Base-by-base conservation (phyloP, 345 rosid species). In the Trapa incisa region DNA sequence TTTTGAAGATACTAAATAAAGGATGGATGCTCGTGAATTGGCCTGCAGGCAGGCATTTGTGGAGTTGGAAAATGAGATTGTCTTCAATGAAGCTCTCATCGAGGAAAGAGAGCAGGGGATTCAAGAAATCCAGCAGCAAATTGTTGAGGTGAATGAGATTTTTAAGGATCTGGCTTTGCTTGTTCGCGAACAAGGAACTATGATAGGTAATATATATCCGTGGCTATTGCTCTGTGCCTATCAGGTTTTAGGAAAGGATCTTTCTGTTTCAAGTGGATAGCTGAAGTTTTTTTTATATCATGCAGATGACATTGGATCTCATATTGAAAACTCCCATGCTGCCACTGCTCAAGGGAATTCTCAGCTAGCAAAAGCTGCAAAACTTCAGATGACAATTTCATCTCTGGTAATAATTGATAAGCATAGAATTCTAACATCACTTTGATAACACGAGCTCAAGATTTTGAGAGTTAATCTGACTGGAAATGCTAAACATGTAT, bases 231-330 rank as follows among this genome's bases (percentile, higher is more conserved):
- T 54, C 8, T 54, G 1, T 54, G 11, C 29, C 12, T 37, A 45
- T 60, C 42, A 6, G 32, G 0, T 61, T n/a, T 13, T 47, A 15
- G 16, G 16, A 69, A n/a, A 42, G 38, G 29, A 15, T 13, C 15
- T 12, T 33, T 36, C 16, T 29, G 41, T 36, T 69, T 15, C 64
- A 47, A 22, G 13, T 2, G 50, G 33, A 48, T 47, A 36, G 9
- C 38, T 38, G 43, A 38, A 32, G n/a, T 3, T 61, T 1, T 6
- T 22, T 47, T n/a, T 54, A 15, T 54, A 7, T n/a, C 52, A 50
- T 72, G 79, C 86, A 93, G 97, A 93, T 82, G 98, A 93, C 77
- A 87, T 87, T 35, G 89, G 97, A 47, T 70, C 89, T 67, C 87
- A 90, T 52, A 76, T 88, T 16, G 98, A 90, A 3, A 84, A 74